Percentiles rank a stretch among this genome's conserved stretches.
phyloP scores from a whole-genome alignment of 331 rosid genomes.

The Prunus yedoensis region DNA sequence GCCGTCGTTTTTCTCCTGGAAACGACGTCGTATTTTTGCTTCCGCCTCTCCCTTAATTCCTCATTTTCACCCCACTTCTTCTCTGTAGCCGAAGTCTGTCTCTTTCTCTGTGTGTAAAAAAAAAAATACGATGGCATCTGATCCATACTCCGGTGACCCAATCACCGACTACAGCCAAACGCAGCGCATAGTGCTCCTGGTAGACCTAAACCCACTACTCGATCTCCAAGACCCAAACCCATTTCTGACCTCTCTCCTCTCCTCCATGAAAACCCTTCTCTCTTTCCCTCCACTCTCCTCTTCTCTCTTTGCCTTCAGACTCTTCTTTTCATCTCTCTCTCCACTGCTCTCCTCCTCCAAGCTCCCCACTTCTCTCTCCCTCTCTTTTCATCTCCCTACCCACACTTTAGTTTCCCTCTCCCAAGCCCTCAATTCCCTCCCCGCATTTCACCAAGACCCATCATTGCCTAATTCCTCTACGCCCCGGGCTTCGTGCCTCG shows the following conservation, averaged over 20 bases:
- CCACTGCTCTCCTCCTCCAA: conserved; percentile 63
- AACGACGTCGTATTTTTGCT: background rate
- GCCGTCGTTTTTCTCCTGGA: background rate
- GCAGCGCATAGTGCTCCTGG: conserved; percentile 59
- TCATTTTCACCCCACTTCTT: background rate
- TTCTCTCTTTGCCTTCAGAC: conserved; percentile 64
- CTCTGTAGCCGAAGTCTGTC: background rate
- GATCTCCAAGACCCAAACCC: conserved; percentile 26
- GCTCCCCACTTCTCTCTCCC: conserved; percentile 43
- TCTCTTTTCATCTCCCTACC: conserved; percentile 53
- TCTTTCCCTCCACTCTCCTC: conserved; percentile 61
- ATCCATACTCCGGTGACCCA: conserved; percentile 25
- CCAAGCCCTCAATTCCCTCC: conserved; percentile 38
- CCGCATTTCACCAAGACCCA: background rate
- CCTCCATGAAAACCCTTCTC: conserved; percentile 40
- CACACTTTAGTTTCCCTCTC: conserved; percentile 39
- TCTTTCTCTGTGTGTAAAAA: background rate
- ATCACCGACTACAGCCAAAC: conserved; percentile 44
- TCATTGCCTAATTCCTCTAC: background rate
- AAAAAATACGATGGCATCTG: conserved; percentile 28
- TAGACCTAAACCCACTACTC: conserved; percentile 59
- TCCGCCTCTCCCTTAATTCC: background rate
- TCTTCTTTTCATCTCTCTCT: conserved; percentile 76
- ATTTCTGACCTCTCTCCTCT: conserved; percentile 35
- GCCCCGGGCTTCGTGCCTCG: conserved; percentile 40